Evolutionary conservation across 768 basidiomycete genomes (phyloP), one percentile per base, ranked within the genome.

Genomic region (Boletus rex-veris): DNA sequence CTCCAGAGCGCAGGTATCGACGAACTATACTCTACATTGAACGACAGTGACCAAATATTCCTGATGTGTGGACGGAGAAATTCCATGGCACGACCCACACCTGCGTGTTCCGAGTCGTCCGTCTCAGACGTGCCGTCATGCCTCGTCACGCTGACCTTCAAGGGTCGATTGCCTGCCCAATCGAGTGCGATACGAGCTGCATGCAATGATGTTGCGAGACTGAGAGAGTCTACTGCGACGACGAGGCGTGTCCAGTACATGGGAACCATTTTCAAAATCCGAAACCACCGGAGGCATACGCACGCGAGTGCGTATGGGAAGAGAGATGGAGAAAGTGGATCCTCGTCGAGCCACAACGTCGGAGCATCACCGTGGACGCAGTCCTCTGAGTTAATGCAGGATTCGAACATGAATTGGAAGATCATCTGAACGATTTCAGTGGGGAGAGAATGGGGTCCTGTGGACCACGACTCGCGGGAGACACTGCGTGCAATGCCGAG

Each of bases 281-380:
- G 47, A 26, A 40, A 53, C 58, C 50, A 58, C 21, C 56, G 16
- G 35, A 31, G 38, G 30, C 56, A 58, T 7, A 53, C 50, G 19
- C 42, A 52, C 5, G 56, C 50, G 43, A 37, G 50, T 8, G 46
- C n/a, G 41, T 52, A 58, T 26, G 58, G 58, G 39, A 58, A 58
- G 38, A 58, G 47, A 5, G 31, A 58, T 35, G 58, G 43, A 0
- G 50, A 45, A 7, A 53, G 28, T 1, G 56, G 48, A 15, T 58
- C 50, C 7, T 52, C 45, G 31, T 58, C 42, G 7, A 28, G 16
- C 57, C 57, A 58, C 19, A 24, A 37, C 24, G 24, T 33, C 2
- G 19, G 30, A 2, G 28, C 15, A 12, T 40, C 21, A 12, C 14
- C 24, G 1, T 15, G 11, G 1, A 5, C 10, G 15, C 5, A 11